Base-by-base conservation (phyloP, 2,329 filamentous ascomycete genomes). In the Neocucurbitaria cava region DNA sequence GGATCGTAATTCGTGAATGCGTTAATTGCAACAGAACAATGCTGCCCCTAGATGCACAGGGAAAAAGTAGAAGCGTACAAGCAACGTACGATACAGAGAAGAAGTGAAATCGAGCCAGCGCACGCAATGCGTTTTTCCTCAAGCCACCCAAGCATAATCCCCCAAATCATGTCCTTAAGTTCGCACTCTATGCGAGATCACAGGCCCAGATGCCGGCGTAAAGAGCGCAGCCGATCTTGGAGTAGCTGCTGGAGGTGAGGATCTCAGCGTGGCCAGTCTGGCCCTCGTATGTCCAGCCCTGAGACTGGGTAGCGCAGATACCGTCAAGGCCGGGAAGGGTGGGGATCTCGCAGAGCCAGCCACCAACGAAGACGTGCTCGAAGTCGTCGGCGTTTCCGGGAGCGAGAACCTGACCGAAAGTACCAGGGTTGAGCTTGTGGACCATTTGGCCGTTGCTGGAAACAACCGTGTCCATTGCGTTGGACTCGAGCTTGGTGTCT, bases 271-370 rank as follows among this genome's bases (percentile, higher is more conserved):
- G 71, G 43, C 70, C 71, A 23, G 65, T 70, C 59, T 70, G 66
- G 48, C 69, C 69, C 18, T 58, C 9, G 64, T 72, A 68, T 8
- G 43, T 35, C 68, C 69, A 73, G 56, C 69, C 70, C n/a, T 65
- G 11, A 28, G 69, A 68, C 40, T 49, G 28, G 6, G 40, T 54
- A 10, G 30, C 8, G 66, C 71, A 73, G 56, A 66, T 52, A 35
- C 61, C 64, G 45, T 65, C 56, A 30, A 72, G 58, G 45, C 68
- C 69, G 21, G 62, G 50, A 18, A 68, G 58, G 31, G 49, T 49
- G 48, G 71, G 62, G 18, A 63, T 60, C 62, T 74, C 71, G 69
- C 71, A 74, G 46, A 74, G 69, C 71, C 71, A 74, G 46, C 68
- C 71, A 24, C 71, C 71, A 17, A 72, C 65, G 54, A 71, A 73